Evolutionary conservation across 2,329 filamentous ascomycete species (phyloP), one percentile per base, ranked within the genome.

Genomic region (Fusarium napiforme): DNA sequence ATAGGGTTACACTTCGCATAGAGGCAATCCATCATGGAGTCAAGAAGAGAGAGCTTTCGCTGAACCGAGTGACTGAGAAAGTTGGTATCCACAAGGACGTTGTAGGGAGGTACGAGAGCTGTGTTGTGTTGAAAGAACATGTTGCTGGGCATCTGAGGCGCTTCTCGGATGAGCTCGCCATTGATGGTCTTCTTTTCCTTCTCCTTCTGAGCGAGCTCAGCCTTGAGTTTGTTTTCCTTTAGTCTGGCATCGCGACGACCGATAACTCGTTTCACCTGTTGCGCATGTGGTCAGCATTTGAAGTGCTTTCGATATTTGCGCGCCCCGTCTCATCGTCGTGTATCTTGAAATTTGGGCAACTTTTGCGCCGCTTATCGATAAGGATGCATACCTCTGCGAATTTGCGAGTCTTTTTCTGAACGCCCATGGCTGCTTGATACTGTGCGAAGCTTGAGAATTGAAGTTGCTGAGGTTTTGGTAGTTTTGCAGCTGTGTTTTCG

Each of bases 61-160:
- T 95, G 93, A 4, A 98, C 93, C 0, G 95, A 96, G 83, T 97
- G 95, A 43, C 91, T 94, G 72, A 97, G 88, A 80, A 97, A 97
- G 81, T 97, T 97, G 81, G 94, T 96, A 82, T 97, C 94, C 79
- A 96, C 88, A 59, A 79, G 77, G 55, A 79, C 75, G 56, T 72
- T 79, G 74, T 97, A 97, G 3, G 95, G 94, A 7, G 95, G 94
- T 16, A 93, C 91, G 49, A 98, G 90, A 60, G 93, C 93, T 60
- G 92, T 92, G 84, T 98, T 98, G 86, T 94, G 92, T 79, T 93
- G 89, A 84, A 97, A 97, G 89, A 97, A 97, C 83, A 97, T 90
- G 71, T 90, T 89, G 26, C 93, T 94, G 18, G 94, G 93, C 79
- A 93, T 92, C 85, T 96, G 93, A 9, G 93, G 92, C 86, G 94